Evolutionary conservation across 768 basidiomycete species (phyloP).

Genomic region (Tylopilus cervinicoccineus): DNA sequence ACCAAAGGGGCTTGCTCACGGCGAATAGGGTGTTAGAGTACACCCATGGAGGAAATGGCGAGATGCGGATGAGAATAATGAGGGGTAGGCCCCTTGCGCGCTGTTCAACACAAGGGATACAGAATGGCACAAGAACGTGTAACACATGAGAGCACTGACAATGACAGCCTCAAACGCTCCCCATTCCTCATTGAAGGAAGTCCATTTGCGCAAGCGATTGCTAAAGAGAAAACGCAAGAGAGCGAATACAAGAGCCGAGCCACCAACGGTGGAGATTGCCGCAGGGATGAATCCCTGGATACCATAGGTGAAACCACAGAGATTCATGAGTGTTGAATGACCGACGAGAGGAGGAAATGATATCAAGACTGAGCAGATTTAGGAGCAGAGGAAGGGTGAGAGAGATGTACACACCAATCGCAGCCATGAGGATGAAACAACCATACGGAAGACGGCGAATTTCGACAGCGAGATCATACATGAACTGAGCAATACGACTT

Average conservation of each 20-base stretch:
- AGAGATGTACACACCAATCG: conserved; percentile 54
- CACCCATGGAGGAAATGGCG: conserved; percentile 84
- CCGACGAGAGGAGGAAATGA: conserved; percentile 34
- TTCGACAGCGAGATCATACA: conserved; percentile 64
- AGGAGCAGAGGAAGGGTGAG: conserved; percentile 47
- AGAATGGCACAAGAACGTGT: neutral
- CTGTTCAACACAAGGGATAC: conserved; percentile 33
- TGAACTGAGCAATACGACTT: conserved; percentile 59
- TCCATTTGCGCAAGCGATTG: conserved; percentile 53
- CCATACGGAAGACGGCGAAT: conserved; percentile 59
- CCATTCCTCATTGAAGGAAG: conserved; percentile 66
- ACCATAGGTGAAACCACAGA: conserved; percentile 84
- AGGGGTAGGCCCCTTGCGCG: conserved; percentile 73
- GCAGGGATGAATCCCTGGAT: conserved; percentile 71
- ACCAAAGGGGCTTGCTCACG: conserved; percentile 38
- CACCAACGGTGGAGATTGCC: conserved; percentile 55
- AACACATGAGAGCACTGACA: conserved; percentile 37
- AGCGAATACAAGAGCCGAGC: conserved; percentile 60
- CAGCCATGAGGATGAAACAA: conserved; percentile 50
- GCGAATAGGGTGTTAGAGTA: conserved; percentile 82
- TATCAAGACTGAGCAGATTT: conserved; percentile 20
- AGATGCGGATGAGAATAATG: conserved; percentile 76
- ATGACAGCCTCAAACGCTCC: conserved; percentile 72
- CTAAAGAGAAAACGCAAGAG: conserved; percentile 57
- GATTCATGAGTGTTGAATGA: conserved; percentile 37